Evolutionary conservation across 306 rosid genomes (phyloP).

Genomic region (Trifolium dubium): DNA sequence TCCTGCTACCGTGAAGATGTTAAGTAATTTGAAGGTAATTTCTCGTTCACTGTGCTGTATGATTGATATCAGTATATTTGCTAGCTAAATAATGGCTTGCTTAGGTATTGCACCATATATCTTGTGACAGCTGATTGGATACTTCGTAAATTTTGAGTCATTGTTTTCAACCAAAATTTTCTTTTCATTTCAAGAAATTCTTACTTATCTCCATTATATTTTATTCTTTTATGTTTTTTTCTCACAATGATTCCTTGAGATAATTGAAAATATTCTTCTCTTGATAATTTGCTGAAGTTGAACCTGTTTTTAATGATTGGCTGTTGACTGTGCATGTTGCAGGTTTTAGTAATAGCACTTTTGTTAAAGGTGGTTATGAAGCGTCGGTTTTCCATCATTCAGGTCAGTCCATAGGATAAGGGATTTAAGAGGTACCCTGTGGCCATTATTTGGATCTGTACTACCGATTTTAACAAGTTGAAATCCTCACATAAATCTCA

Average conservation of each 20-base stretch:
- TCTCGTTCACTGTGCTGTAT: conserved; percentile 31
- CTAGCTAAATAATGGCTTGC: conserved; percentile 35
- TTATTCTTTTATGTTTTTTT: conserved; percentile 6
- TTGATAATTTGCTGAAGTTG: conserved; percentile 33
- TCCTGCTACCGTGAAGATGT: conserved; percentile 99
- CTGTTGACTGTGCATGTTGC: conserved; percentile 46
- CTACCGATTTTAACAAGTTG: conserved; percentile 21
- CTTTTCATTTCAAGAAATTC: conserved; percentile 27
- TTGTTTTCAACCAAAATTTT: conserved; percentile 18
- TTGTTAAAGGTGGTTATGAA: conserved; percentile 90
- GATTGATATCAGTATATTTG: conserved; percentile 22
- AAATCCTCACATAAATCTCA: conserved; percentile 29
- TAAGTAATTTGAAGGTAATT: conserved; percentile 96
- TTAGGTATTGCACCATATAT: conserved; percentile 34
- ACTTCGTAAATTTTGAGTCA: conserved; percentile 8
- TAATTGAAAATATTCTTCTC: conserved; percentile 31
- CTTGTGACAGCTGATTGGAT: conserved; percentile 34
- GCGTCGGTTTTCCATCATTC: conserved; percentile 90
- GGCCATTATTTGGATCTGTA: conserved; percentile 24
- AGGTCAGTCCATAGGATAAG: conserved; percentile 58
- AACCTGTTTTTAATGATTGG: conserved; percentile 38
- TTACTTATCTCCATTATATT: conserved; percentile 3
- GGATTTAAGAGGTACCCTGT: conserved; percentile 4
- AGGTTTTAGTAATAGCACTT: conserved; percentile 99
- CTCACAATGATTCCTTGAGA: conserved; percentile 26